phyloP scores from a whole-genome alignment of 1,284 basidiomycete genomes.

The Melampsora larici-populina region DNA sequence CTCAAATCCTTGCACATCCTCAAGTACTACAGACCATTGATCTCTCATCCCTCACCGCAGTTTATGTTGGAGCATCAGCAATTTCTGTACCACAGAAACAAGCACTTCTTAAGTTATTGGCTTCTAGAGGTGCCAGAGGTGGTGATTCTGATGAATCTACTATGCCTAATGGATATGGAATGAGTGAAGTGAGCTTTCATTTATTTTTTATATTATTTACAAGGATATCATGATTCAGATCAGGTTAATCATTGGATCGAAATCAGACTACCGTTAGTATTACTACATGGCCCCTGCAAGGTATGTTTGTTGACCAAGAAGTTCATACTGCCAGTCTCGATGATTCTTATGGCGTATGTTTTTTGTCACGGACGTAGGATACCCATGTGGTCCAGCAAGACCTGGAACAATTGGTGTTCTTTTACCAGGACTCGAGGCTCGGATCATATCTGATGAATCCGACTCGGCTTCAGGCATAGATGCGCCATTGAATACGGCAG shows the following conservation, averaged over 20 bases:
- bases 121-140: conserved; percentile 5
- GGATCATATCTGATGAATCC: conserved; percentile 65
- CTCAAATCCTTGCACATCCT: conserved; percentile 23
- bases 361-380: background rate
- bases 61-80: conserved; percentile 9
- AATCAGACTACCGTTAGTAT: conserved; percentile 4
- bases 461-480: conserved; percentile 54
- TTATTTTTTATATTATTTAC: background rate
- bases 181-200: conserved; percentile 19
- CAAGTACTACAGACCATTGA: conserved; percentile 4
- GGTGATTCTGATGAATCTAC: conserved; percentile 4
- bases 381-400: conserved; percentile 54
- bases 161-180: conserved; percentile 30
- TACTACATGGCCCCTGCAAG: conserved; percentile 17
- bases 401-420: conserved; percentile 68
- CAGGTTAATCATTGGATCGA: background rate
- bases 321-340: background rate
- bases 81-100: conserved; percentile 11
- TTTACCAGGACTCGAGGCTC: conserved; percentile 72
- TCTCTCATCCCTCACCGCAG: conserved; percentile 12
- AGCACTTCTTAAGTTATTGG: conserved; percentile 6
- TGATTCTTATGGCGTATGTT: too few relatives aligned
- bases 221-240: too few relatives aligned
- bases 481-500: conserved; percentile 62
- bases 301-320: background rate